Evolutionary conservation across 2,329 filamentous ascomycete genomes (phyloP), one percentile per base, ranked within the genome.

Genomic region (Cladosporium cucumerinum): DNA sequence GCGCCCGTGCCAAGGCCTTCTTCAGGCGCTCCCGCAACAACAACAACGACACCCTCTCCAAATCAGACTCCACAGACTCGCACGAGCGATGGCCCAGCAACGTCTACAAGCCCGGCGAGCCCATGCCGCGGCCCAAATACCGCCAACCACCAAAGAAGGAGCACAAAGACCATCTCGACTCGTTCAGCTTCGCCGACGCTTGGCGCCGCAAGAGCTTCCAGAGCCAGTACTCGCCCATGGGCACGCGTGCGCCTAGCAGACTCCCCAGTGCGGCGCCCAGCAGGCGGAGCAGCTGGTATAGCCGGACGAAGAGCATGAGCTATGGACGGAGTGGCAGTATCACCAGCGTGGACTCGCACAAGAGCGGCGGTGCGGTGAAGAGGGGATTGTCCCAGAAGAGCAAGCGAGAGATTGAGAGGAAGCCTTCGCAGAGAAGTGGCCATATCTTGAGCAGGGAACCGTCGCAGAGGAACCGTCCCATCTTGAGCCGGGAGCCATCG

Each of bases 101-200:
- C 65, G 78, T 81, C 68, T 83, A 83, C 74, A 78, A 80, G 71
- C 81, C 81, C 7, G 81, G 81, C 71, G 81, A 84, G 74, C 77
- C 80, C 65, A 82, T 84, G 80, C 81, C 81, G 5, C 77, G 79
- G 25, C 73, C 80, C 21, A 84, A 84, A 68, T 84, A 84, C 71
- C 78, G 81, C 49, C 76, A 78, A 28, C 78, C 80, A 11, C 81
- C 82, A 49, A 78, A 78, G 65, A 81, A 82, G 49, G 79, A 81
- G 69, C 81, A 84, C 78, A 82, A 81, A 71, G 80, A 80, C 69
- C 76, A 78, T 55, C 76, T 84, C 43, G 81, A 83, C 68, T 71
- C 79, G 16, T 84, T 82, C 73, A 77, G 68, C 65, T 83, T 81
- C 70, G 74, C 74, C 25, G 78, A 78, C 21, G 79, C 81, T 25